These are phyloP conservation scores for Malus fusca DNA, from an alignment of 306 rosid genomes.

Conservation along the genomic window DNA sequence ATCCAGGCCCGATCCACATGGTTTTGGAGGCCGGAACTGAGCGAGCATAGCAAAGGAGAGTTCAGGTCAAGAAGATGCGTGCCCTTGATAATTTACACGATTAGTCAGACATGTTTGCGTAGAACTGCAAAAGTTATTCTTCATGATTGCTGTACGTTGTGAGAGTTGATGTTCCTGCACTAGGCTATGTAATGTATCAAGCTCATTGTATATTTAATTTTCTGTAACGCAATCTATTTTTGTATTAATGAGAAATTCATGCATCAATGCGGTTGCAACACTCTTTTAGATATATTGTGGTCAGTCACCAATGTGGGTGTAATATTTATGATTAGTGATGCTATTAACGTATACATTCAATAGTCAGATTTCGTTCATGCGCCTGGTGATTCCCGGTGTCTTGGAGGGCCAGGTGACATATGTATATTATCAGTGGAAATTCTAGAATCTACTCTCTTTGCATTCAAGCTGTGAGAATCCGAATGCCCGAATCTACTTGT, in stretches of 20 bases:
- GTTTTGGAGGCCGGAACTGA: conserved; percentile 69
- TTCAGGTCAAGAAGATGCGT: conserved; percentile 5
- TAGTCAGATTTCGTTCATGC: too few species aligned
- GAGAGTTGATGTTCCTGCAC: not conserved
- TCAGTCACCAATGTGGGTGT: accelerated
- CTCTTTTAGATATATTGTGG: too few species aligned
- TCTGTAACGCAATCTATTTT: not conserved
- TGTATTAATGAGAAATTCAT: not conserved
- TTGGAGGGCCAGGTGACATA: too few species aligned
- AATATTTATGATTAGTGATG: not conserved
- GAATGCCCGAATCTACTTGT: too few species aligned
- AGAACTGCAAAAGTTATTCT: not conserved
- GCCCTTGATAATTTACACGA: not conserved
- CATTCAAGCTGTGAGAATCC: too few species aligned
- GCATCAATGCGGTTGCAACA: not conserved
- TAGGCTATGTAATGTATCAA: not conserved
- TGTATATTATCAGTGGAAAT: too few species aligned
- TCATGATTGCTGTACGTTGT: not conserved
- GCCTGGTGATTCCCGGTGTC: too few species aligned
- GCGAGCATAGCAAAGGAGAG: conserved; percentile 5
- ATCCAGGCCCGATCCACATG: conserved; percentile 73
- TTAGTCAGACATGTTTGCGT: not conserved
- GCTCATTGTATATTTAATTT: not conserved
- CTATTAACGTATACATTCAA: not conserved
- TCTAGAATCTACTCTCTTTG: too few species aligned